A percentile compares a stretch with the other conserved stretches of the same genome.
Conservation (phyloP, 139 green algal genomes). For the Gonium pectorale region DNA sequence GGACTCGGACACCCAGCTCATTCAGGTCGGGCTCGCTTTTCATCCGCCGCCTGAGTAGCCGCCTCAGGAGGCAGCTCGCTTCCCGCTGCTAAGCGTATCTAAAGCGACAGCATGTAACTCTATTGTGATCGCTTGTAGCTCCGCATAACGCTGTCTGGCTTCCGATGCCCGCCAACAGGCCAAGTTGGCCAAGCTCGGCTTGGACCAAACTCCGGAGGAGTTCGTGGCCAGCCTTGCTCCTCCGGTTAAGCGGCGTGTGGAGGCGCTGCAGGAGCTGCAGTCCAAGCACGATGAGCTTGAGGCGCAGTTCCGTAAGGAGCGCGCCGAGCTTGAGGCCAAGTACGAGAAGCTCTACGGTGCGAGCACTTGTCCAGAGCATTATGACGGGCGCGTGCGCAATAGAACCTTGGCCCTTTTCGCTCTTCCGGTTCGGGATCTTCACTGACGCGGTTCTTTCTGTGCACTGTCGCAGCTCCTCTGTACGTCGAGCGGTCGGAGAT, state of each 20-base stretch:
- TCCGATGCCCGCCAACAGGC: conserved; percentile 36
- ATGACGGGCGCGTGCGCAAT: too few relatives aligned
- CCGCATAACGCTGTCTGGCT: too few relatives aligned
- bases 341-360: conserved; percentile 83
- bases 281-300: conserved; percentile 79
- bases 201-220: conserved; percentile 60
- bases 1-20: conserved; percentile 34
- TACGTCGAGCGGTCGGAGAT: conserved; percentile 80
- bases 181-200: conserved; percentile 51
- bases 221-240: conserved; percentile 66
- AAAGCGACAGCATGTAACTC: too few relatives aligned
- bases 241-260: conserved; percentile 59
- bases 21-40: background rate
- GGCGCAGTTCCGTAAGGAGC: conserved; percentile 76
- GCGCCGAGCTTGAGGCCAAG: conserved; percentile 78
- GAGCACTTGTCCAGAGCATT: background rate
- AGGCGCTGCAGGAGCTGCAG: conserved; percentile 75
- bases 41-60: background rate
- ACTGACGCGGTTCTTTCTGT: too few relatives aligned
- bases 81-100: background rate
- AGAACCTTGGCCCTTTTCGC: background rate
- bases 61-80: too few relatives aligned
- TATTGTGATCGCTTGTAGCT: too few relatives aligned
- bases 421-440: too few relatives aligned
- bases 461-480: conserved; percentile 70